A percentile compares a stretch with the other conserved stretches of the same genome.
phyloP scores from a whole-genome alignment of 2,329 filamentous ascomycete genomes.

The Aspergillus aculeatus region DNA sequence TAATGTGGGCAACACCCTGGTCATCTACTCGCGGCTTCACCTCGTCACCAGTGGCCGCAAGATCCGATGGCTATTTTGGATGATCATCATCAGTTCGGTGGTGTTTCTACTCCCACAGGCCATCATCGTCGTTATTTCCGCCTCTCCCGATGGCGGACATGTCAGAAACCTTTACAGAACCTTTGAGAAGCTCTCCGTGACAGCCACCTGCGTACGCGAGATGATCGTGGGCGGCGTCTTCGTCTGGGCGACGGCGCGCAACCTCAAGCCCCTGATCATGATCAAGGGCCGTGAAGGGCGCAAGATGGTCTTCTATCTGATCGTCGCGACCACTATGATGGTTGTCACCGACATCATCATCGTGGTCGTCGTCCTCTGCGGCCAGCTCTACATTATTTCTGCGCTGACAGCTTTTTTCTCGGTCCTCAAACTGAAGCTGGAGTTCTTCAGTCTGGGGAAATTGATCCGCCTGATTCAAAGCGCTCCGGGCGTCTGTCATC shows the following conservation, averaged over 20 bases:
- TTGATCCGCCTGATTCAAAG: slow-evolving; percentile 34
- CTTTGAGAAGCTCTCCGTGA: slow-evolving; percentile 52
- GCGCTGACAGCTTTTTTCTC: background rate
- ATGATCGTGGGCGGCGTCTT: slow-evolving; percentile 52
- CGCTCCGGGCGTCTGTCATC: slow-evolving; percentile 2
- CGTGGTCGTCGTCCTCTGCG: slow-evolving; percentile 37
- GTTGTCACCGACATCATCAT: slow-evolving; percentile 34
- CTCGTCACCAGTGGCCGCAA: slow-evolving; percentile 38
- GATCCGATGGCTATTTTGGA: slow-evolving; percentile 37
- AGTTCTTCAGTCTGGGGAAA: slow-evolving; percentile 44
- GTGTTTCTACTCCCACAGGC: slow-evolving; percentile 36
- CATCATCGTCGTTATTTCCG: slow-evolving; percentile 34
- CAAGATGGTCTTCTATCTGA: slow-evolving; percentile 43
- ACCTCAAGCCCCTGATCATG: slow-evolving; percentile 40
- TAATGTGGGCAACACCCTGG: slow-evolving; percentile 42
- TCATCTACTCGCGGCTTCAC: slow-evolving; percentile 49
- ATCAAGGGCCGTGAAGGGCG: slow-evolving; percentile 37
- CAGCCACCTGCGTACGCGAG: slow-evolving; percentile 53
- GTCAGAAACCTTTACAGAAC: slow-evolving; percentile 17
- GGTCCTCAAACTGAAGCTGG: slow-evolving; percentile 36
- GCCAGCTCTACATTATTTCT: slow-evolving; percentile 40
- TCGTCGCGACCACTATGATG: slow-evolving; percentile 40
- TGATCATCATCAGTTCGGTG: slow-evolving; percentile 42
- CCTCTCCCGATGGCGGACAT: slow-evolving; percentile 20
- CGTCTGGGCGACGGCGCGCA: slow-evolving; percentile 48